These are phyloP conservation scores for Sphagnum magellanicum DNA, from an alignment of 228 moss, liverwort and hornwort species.

Conservation along the genomic window DNA sequence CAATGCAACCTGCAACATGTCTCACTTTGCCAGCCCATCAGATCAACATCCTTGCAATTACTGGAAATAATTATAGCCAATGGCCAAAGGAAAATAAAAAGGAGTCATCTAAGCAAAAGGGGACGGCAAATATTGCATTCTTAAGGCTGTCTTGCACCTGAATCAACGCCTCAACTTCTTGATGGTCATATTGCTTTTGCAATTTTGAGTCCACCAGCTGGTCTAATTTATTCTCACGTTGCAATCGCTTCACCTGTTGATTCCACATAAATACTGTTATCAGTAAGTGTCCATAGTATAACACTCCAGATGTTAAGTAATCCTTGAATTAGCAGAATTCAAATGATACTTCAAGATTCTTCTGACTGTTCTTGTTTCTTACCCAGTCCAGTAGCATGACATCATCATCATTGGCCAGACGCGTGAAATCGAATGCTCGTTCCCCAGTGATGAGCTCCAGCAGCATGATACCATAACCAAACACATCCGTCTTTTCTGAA, in stretches of 20 bases:
- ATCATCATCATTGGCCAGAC: slow-evolving; percentile 5
- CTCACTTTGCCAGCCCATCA: no score
- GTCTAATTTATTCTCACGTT: slow-evolving; percentile 3
- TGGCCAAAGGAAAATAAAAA: no score
- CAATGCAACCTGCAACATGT: neutral
- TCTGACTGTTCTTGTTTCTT: neutral
- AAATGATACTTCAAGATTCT: neutral
- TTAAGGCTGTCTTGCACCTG: neutral
- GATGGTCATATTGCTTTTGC: neutral
- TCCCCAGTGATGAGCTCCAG: slow-evolving; percentile 4
- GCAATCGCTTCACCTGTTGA: neutral
- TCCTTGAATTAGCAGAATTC: neutral
- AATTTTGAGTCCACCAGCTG: slow-evolving; percentile 3
- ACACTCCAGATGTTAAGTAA: neutral
- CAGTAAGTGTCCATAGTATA: no score
- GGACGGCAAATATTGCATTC: no score
- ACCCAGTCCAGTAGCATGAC: slow-evolving; percentile 6
- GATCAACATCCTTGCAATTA: no score
- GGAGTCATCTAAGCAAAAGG: no score
- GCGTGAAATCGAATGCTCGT: neutral
- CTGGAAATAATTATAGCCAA: no score
- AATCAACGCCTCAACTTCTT: slow-evolving; percentile 4
- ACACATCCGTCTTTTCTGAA: slow-evolving; percentile 1
- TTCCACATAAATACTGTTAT: no score
- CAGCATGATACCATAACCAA: slow-evolving; percentile 3